These are phyloP conservation scores for Aspergillus sp. DNA, from an alignment of 2,329 filamentous ascomycete species.

Conservation along the genomic window DNA sequence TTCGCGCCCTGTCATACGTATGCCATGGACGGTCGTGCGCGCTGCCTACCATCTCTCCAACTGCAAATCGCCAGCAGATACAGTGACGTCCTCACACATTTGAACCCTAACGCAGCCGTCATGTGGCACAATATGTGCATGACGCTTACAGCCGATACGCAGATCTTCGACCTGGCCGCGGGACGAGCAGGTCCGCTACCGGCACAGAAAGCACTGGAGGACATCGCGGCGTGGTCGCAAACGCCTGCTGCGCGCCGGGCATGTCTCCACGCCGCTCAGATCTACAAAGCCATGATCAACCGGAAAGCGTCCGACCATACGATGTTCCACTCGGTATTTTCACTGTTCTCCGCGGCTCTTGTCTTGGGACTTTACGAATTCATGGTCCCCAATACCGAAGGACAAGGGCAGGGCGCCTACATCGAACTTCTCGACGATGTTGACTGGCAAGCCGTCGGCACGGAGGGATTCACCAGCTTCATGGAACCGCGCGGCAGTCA, in stretches of 20 bases:
- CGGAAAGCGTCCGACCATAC: conserved; percentile 54
- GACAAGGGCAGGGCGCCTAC: conserved; percentile 26
- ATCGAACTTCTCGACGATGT: conserved; percentile 51
- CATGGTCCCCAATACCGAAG: conserved; percentile 38
- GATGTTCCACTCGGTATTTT: conserved; percentile 51
- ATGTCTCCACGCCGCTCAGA: conserved; percentile 54
- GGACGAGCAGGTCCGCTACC: conserved; percentile 49
- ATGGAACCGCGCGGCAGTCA: conserved; percentile 34
- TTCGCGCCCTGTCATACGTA: conserved; percentile 49
- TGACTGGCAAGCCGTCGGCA: conserved; percentile 50
- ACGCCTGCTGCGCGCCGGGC: conserved; percentile 52
- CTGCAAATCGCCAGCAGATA: conserved; percentile 36
- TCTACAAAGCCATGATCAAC: conserved; percentile 52
- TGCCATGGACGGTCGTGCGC: conserved; percentile 48
- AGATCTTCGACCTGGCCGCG: conserved; percentile 54
- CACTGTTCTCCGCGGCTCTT: conserved; percentile 52
- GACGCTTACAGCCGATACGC: conserved; percentile 52
- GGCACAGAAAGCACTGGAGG: conserved; percentile 50
- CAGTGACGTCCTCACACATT: conserved; percentile 41
- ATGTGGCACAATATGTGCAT: conserved; percentile 57
- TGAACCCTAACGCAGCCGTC: conserved; percentile 51
- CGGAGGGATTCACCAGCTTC: conserved; percentile 46
- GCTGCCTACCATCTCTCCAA: conserved; percentile 36
- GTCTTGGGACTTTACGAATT: conserved; percentile 55
- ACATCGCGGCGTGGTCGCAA: conserved; percentile 52